Percentiles rank a stretch among this genome's conserved stretches.
Conservation (phyloP, 495 filamentous ascomycete genomes). For the Daldinia grandis region DNA sequence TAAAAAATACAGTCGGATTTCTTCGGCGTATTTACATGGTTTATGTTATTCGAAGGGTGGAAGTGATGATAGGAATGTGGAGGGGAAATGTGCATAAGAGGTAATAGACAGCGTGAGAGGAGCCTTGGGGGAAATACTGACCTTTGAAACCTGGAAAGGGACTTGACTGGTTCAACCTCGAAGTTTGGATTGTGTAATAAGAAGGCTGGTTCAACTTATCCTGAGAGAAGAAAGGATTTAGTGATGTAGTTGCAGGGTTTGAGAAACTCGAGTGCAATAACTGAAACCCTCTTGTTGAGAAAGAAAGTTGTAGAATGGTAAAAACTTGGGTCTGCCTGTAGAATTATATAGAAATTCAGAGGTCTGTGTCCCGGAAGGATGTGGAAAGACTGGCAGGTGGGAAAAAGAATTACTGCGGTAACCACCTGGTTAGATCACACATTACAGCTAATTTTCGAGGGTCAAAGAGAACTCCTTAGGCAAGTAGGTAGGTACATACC, state of each 20-base stretch:
- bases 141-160: neutral
- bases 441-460: neutral
- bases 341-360: neutral
- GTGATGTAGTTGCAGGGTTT: neutral
- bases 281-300: neutral
- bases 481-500: neutral
- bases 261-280: neutral
- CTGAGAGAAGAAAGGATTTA: neutral
- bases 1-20: neutral
- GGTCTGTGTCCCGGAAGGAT: neutral
- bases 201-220: neutral
- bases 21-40: neutral
- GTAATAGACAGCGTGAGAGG: neutral
- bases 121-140: neutral
- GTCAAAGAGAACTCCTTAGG: neutral
- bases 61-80: neutral
- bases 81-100: neutral
- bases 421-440: neutral
- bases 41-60: neutral
- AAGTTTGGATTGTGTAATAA: neutral
- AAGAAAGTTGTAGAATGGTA: neutral
- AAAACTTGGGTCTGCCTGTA: neutral
- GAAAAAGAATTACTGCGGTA: neutral
- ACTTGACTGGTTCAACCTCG: neutral
- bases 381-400: neutral